Conservation (phyloP, 1,284 basidiomycete species). For the Mycosarcoma maydis region DNA sequence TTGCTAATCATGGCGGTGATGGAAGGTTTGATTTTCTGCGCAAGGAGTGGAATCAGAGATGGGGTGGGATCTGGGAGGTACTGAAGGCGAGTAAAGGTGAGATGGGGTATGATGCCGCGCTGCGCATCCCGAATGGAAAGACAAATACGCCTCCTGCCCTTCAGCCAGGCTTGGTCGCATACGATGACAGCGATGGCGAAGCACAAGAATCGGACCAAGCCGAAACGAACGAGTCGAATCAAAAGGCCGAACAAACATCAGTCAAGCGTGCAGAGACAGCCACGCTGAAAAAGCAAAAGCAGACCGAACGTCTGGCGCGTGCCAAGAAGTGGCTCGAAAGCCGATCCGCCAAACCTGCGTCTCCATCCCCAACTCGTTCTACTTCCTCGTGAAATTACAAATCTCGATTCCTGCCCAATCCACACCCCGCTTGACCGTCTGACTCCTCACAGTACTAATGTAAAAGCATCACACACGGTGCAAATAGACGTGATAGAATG, state of each 20-base stretch:
- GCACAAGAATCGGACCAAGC: too few species aligned
- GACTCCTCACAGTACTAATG: background rate
- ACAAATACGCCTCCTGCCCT: too few species aligned
- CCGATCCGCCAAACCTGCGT: background rate
- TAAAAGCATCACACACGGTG: too few species aligned
- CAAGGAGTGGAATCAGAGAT: background rate
- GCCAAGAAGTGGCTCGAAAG: slow-evolving; percentile 26
- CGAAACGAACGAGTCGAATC: too few species aligned
- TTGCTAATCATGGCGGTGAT: slow-evolving; percentile 81
- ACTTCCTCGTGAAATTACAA: too few species aligned
- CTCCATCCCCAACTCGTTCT: background rate
- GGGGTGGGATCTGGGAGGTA: slow-evolving; percentile 1
- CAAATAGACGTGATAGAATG: too few species aligned
- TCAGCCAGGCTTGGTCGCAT: slow-evolving; percentile 11
- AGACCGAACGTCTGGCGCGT: slow-evolving; percentile 23
- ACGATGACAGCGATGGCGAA: slow-evolving; percentile 28
- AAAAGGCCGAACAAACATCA: background rate
- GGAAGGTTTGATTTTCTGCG: slow-evolving; percentile 79
- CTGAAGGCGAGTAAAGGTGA: slow-evolving; percentile 4
- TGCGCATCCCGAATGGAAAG: background rate
- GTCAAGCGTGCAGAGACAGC: background rate
- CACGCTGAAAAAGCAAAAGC: slow-evolving; percentile 16
- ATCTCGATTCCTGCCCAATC: too few species aligned
- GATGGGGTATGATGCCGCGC: slow-evolving; percentile 8
- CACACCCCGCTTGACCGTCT: too few species aligned